These are phyloP conservation scores for Triticum aestivum DNA, from an alignment of 176 grass and related monocot genomes.

Conservation along the genomic window IWGSC_CS_RefSeq_v2.1 NC_057797.1:83295042-83295541, in stretches of 20 bases:
- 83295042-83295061: background rate
- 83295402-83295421: background rate
- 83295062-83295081: background rate
- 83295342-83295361: background rate
- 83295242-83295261: too few species aligned
- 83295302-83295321: background rate
- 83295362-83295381: background rate
- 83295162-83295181: background rate
- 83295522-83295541: background rate
- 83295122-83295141: slow-evolving; percentile 29
- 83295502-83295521: background rate
- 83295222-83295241: background rate
- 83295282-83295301: background rate
- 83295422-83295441: background rate
- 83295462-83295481: background rate
- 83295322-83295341: background rate
- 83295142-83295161: background rate
- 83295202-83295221: background rate
- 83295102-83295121: background rate
- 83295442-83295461: background rate
- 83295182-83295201: background rate
- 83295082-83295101: background rate
- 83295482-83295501: too few species aligned
- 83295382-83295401: background rate
- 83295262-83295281: background rate